Evolutionary conservation across 2,329 filamentous ascomycete species (phyloP).

Genomic region (Ophiosphaerella korrae): DNA sequence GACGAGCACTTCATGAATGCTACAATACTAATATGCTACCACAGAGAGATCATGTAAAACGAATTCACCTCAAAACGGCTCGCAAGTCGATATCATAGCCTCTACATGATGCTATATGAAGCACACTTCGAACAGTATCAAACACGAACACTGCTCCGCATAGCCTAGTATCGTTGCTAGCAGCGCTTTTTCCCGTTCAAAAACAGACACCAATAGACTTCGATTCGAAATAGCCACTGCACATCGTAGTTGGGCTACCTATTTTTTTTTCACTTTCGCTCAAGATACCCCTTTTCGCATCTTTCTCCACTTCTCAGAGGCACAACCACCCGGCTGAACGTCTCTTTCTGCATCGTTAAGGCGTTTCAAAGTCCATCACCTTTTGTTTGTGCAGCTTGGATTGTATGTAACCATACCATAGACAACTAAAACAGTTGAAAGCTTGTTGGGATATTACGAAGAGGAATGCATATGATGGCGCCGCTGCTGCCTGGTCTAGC

Average conservation of each 20-base stretch:
- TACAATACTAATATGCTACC: conserved; percentile 19
- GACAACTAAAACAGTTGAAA: conserved; percentile 4
- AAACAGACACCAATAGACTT: neutral
- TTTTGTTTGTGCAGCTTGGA: conserved; percentile 13
- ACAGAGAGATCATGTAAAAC: conserved; percentile 49
- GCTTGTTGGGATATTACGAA: conserved; percentile 27
- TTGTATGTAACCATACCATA: conserved; percentile 12
- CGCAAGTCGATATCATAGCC: conserved; percentile 30
- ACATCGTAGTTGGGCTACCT: conserved; percentile 16
- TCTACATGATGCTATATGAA: neutral
- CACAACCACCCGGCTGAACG: neutral
- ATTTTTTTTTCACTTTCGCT: conserved; percentile 29
- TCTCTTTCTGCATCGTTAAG: conserved; percentile 20
- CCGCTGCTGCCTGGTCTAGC: conserved; percentile 31
- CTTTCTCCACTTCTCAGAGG: neutral
- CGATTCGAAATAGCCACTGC: conserved; percentile 7
- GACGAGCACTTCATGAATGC: neutral
- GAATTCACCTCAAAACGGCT: conserved; percentile 47
- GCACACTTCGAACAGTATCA: neutral
- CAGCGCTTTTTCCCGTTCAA: neutral
- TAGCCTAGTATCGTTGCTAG: neutral
- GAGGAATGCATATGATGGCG: conserved; percentile 27
- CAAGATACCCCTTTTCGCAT: conserved; percentile 32
- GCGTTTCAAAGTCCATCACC: conserved; percentile 23
- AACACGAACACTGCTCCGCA: neutral